A percentile compares a stretch with the other conserved stretches of the same genome.
These are phyloP conservation scores for Candida cerambycidarum DNA, from an alignment of 805 yeast genomes.

Conservation along the genomic window DNA sequence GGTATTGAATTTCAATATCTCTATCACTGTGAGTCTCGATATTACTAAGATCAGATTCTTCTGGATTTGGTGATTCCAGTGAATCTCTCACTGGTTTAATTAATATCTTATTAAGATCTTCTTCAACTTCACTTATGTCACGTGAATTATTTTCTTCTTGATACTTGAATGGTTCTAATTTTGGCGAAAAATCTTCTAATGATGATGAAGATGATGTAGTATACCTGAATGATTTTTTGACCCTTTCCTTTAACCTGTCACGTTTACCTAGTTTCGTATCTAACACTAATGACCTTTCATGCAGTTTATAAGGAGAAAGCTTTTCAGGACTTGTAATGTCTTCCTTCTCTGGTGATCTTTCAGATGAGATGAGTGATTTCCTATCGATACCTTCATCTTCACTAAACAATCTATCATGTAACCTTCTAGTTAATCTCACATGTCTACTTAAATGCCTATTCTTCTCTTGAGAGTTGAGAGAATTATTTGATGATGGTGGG, in stretches of 20 bases:
- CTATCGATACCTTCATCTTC: conserved; percentile 16
- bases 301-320: not conserved
- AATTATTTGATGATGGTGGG: conserved; percentile 25
- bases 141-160: not conserved
- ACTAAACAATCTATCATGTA: conserved; percentile 35
- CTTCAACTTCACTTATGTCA: conserved; percentile 4
- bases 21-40: not conserved
- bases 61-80: not conserved
- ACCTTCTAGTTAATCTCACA: conserved; percentile 14
- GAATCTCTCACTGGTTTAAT: conserved; percentile 11
- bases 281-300: conserved; percentile 7
- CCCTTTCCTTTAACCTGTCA: conserved; percentile 11
- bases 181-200: conserved; percentile 2
- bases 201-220: conserved; percentile 9
- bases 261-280: conserved; percentile 12
- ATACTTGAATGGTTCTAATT: not conserved
- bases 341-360: not conserved
- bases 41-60: not conserved
- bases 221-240: conserved; percentile 8
- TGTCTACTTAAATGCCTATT: not conserved
- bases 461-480: conserved; percentile 3
- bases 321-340: not conserved
- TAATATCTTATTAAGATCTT: conserved; percentile 4
- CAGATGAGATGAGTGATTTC: not conserved
- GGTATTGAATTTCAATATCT: not conserved